Percentiles rank a stretch among this genome's conserved stretches.
These are phyloP conservation scores for Macrophomina phaseolina DNA, from an alignment of 2,329 filamentous ascomycete species.

Conservation along the genomic window DNA sequence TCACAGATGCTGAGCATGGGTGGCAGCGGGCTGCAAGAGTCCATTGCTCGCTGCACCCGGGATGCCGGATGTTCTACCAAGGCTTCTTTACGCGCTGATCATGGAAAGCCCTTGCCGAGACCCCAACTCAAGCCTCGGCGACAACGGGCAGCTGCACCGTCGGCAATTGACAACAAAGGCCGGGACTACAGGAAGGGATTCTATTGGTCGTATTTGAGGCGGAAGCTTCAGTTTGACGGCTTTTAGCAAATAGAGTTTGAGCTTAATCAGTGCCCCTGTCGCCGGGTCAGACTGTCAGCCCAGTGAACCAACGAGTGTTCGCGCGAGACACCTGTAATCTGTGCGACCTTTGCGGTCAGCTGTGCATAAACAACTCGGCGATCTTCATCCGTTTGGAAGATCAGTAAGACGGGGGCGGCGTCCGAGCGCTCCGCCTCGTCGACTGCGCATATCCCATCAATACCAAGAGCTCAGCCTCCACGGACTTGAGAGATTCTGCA, in stretches of 20 bases:
- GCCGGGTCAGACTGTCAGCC: constrained; percentile 13
- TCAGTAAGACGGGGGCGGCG: neutral
- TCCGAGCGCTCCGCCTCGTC: neutral
- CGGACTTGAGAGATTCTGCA: neutral
- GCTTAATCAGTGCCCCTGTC: constrained; percentile 7
- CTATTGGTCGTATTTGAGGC: neutral
- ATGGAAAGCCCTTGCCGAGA: neutral
- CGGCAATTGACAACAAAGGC: constrained; percentile 2
- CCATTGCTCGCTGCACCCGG: constrained; percentile 7
- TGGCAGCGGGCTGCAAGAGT: constrained; percentile 13
- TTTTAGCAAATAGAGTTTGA: constrained; percentile 16
- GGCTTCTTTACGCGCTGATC: constrained; percentile 10
- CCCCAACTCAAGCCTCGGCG: neutral
- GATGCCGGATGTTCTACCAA: constrained; percentile 8
- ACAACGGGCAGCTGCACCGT: neutral
- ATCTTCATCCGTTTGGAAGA: constrained; percentile 6
- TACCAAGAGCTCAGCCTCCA: constrained; percentile 13
- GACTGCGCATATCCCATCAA: neutral
- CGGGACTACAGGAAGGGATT: neutral
- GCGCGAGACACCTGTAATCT: neutral
- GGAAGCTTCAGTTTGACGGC: neutral
- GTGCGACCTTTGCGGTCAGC: constrained; percentile 8
- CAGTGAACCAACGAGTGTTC: neutral
- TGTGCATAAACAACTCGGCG: constrained; percentile 8
- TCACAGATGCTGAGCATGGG: constrained; percentile 1